Conservation (phyloP, 1,284 basidiomycete species). For the Cronartium ribicola region DNA sequence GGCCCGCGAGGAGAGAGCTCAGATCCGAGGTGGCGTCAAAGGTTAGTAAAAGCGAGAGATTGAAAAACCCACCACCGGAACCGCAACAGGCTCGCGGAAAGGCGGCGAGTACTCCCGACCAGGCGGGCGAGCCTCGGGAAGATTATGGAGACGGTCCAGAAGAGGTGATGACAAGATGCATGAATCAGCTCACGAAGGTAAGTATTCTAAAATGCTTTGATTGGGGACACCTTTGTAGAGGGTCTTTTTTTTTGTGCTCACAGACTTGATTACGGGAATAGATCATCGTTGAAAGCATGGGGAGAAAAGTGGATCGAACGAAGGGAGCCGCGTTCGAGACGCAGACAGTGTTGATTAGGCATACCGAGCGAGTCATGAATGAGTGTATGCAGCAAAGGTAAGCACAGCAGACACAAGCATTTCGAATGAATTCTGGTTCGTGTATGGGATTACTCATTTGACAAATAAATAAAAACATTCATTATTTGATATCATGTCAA, state of each 20-base stretch:
- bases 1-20: not conserved
- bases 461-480: not conserved
- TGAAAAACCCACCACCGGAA: not conserved
- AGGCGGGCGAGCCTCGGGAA: not conserved
- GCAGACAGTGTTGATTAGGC: not conserved
- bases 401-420: not conserved
- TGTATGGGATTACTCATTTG: not conserved
- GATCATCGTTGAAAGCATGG: not conserved
- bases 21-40: not conserved
- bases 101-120: not conserved
- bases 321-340: not conserved
- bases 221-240: not conserved
- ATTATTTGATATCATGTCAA: not conserved
- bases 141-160: not conserved
- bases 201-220: not conserved
- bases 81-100: too few species aligned
- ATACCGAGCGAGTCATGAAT: not conserved
- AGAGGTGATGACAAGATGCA: not conserved
- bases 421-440: not conserved
- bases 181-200: conserved; percentile 1
- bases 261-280: not conserved
- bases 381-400: not conserved
- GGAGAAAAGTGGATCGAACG: not conserved
- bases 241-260: not conserved
- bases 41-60: not conserved